Conservation (phyloP, 208 protist genomes). For the Phytomonas sp. region DNA sequence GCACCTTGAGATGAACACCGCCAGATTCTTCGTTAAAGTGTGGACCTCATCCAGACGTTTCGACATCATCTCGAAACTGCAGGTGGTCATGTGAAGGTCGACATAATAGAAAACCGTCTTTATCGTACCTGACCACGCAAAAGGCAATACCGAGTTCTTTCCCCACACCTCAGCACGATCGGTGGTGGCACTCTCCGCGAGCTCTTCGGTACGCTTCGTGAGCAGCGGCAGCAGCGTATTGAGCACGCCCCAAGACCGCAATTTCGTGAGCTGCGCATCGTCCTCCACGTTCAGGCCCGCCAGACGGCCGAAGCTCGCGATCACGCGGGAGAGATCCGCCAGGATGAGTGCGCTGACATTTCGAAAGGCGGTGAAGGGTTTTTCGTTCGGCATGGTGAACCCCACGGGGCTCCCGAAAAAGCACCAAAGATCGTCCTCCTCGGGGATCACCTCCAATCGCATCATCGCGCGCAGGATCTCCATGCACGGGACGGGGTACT, state of each 20-base stretch:
- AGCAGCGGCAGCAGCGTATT: slow-evolving; percentile 36
- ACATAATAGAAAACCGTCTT: slow-evolving; percentile 43
- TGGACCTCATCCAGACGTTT: slow-evolving; percentile 26
- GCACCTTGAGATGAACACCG: not conserved
- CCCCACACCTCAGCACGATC: not conserved
- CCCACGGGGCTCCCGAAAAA: slow-evolving; percentile 30
- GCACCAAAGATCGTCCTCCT: not conserved
- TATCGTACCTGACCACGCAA: slow-evolving; percentile 49
- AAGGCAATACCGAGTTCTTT: slow-evolving; percentile 14
- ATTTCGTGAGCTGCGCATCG: slow-evolving; percentile 10
- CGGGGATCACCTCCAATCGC: slow-evolving; percentile 45
- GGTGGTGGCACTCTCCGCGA: not conserved
- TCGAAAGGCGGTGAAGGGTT: slow-evolving; percentile 15
- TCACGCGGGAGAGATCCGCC: slow-evolving; percentile 61
- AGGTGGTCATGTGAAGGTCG: slow-evolving; percentile 29
- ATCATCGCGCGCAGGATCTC: slow-evolving; percentile 51
- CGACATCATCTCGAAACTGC: slow-evolving; percentile 19
- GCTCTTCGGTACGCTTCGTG: slow-evolving; percentile 14
- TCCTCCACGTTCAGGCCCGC: slow-evolving; percentile 15
- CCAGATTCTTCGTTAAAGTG: slow-evolving; percentile 15
- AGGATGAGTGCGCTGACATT: slow-evolving; percentile 30
- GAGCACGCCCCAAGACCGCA: slow-evolving; percentile 38
- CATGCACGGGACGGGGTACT: slow-evolving; percentile 29
- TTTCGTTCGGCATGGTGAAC: not conserved
- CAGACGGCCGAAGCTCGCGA: slow-evolving; percentile 41